Percentiles rank a stretch among this genome's conserved stretches.
Conservation (phyloP, 768 basidiomycete genomes). For the Pholiota microspora region DNA sequence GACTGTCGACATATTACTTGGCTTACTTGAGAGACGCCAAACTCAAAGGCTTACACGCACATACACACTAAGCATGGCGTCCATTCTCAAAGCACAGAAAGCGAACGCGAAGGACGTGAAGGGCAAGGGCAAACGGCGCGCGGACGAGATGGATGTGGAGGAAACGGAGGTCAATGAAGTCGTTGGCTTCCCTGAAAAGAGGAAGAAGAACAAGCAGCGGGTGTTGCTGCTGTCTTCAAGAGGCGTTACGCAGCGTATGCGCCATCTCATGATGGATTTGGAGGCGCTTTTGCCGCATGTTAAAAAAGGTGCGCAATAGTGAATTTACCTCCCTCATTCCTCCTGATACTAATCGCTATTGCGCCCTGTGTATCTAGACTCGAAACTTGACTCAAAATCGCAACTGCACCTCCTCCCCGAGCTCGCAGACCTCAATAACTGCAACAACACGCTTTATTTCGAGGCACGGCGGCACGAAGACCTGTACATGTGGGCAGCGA, state of each 20-base stretch:
- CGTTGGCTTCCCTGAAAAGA: constrained; percentile 36
- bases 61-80: constrained; percentile 46
- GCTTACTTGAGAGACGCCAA: neutral
- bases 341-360: too few species aligned
- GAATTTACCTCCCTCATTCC: too few species aligned
- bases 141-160: constrained; percentile 60
- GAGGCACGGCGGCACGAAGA: constrained; percentile 96
- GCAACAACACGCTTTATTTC: constrained; percentile 97
- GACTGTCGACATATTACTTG: neutral
- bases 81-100: constrained; percentile 60
- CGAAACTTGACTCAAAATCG: constrained; percentile 96
- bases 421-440: constrained; percentile 94
- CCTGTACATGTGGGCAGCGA: constrained; percentile 93
- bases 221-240: constrained; percentile 91
- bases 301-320: constrained; percentile 76
- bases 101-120: constrained; percentile 50
- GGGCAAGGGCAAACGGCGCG: constrained; percentile 64
- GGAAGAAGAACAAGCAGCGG: constrained; percentile 90
- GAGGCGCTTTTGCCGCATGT: constrained; percentile 89
- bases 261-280: constrained; percentile 95
- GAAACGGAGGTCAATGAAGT: constrained; percentile 29
- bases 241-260: constrained; percentile 93
- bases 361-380: constrained; percentile 51
- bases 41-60: neutral
- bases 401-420: constrained; percentile 92